Conservation (phyloP, 2,329 filamentous ascomycete genomes). For the Fusarium sp. region DNA sequence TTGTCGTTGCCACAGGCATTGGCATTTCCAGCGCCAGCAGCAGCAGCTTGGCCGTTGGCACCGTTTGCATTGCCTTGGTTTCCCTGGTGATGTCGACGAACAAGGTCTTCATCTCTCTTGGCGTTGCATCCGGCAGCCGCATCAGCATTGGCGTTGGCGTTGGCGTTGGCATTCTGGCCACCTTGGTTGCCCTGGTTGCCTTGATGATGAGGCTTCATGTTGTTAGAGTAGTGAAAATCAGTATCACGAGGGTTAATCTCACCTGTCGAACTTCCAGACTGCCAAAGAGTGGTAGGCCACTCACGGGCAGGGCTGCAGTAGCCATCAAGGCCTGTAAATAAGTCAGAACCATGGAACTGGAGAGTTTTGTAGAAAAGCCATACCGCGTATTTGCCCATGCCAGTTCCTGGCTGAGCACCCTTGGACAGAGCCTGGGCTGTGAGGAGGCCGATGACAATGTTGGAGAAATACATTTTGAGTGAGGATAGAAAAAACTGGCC, state of each 20-base stretch:
- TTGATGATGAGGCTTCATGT: neutral
- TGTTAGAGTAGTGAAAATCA: neutral
- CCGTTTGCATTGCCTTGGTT: neutral
- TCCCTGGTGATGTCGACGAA: neutral
- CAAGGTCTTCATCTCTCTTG: neutral
- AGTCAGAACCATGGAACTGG: neutral
- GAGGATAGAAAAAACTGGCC: neutral
- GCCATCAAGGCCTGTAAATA: constrained; percentile 13
- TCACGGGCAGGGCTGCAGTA: constrained; percentile 16
- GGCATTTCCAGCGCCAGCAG: neutral
- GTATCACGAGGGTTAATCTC: rapidly evolving
- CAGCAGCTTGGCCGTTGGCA: neutral
- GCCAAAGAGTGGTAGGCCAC: constrained; percentile 15
- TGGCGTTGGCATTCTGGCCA: neutral
- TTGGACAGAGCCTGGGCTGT: constrained; percentile 22
- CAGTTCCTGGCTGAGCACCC: neutral
- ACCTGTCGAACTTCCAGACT: constrained; percentile 12
- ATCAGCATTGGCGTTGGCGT: neutral
- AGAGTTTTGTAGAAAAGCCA: neutral
- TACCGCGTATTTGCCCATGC: constrained; percentile 17
- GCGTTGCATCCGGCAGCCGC: neutral
- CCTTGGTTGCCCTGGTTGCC: neutral
- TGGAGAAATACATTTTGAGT: constrained; percentile 21
- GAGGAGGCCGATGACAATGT: constrained; percentile 19
- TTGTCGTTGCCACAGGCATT: neutral